Evolutionary conservation across 2,329 filamentous ascomycete genomes (phyloP).

Genomic region (Colletotrichum nymphaeae): DNA sequence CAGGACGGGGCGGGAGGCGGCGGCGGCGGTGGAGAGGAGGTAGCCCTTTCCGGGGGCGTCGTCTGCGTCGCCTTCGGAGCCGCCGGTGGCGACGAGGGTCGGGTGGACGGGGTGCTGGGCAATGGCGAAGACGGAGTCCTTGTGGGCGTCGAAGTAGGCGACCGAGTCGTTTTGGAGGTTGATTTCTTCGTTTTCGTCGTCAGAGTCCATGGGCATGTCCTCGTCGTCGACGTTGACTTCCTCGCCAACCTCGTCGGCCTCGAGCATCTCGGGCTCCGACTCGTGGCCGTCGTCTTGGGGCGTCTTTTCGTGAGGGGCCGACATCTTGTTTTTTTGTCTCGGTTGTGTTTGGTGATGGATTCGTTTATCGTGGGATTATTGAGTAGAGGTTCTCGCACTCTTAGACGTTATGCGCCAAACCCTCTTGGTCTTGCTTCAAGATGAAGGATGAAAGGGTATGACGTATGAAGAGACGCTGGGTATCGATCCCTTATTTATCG

Average conservation of each 20-base stretch:
- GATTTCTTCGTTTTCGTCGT: constrained; percentile 78
- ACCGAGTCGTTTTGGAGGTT: constrained; percentile 90
- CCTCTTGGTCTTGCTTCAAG: background rate
- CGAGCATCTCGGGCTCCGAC: constrained; percentile 74
- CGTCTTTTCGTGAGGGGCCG: constrained; percentile 20
- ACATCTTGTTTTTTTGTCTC: constrained; percentile 14
- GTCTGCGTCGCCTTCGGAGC: constrained; percentile 70
- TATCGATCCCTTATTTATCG: constrained; percentile 18
- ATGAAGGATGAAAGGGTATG: background rate
- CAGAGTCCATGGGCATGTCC: constrained; percentile 85
- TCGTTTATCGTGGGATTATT: background rate
- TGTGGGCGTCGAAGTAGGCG: constrained; percentile 91
- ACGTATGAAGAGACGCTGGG: background rate
- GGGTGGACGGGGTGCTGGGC: constrained; percentile 88
- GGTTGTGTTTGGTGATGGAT: background rate
- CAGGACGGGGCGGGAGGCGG: constrained; percentile 74
- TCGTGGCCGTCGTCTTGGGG: constrained; percentile 30
- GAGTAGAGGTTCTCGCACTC: background rate
- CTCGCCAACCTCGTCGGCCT: constrained; percentile 81
- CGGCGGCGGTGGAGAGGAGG: constrained; percentile 80
- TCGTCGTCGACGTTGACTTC: constrained; percentile 70
- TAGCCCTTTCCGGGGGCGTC: constrained; percentile 82
- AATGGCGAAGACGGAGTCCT: constrained; percentile 93
- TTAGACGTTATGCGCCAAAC: constrained; percentile 2
- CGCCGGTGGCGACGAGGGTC: constrained; percentile 86